Evolutionary conservation across 148 eudicot genomes (phyloP), one percentile per base, ranked within the genome.

Genomic region (Spergularia marina): DNA sequence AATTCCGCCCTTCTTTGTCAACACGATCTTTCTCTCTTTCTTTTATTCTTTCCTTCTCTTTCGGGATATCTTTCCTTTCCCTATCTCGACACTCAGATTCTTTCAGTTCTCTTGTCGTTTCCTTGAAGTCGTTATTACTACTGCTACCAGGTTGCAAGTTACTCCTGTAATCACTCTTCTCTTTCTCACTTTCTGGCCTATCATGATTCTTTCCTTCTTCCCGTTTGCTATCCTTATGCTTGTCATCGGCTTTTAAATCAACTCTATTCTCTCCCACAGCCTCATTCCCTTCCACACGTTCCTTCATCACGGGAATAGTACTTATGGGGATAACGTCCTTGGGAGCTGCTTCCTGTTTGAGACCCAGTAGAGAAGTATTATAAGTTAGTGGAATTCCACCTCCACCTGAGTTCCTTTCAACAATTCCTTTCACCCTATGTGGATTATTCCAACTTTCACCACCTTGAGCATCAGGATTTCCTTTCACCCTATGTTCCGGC

Each of bases 191-290:
- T 40, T 87, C 93, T 10, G 85, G 89, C 94, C 91, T 89, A 30
- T 92, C 97, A 73, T 88, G 84, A 68, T 90, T 91, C 79, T 95
- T 95, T 72, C 84, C 87, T 34, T 95, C 99, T 84, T 92, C 92
- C 81, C 90, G 81, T 69, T 91, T 95, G 83, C 92, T 86, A 53
- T 95, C 98, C 78, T 89, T 95, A 79, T 81, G 83, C 66, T 86
- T 92, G 65, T 95, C 97, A 47, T 95, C 97, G 52, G 83, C 85
- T 85, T 86, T 95, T 52, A 76, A 53, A 79, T 91, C 99, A 65
- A 90, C 77, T 76, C 83, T 89, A 77, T 92, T 92, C 82, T 92
- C 96, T 56, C 90, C 91, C 61, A 87, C 88, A 56, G 92, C 87
- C 82, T 92, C 98, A 78, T 80, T 82, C 30, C 75, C 84, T 73